Conservation (phyloP, 1,284 basidiomycete genomes). For the Sporisorium iseilematis-ciliati region DNA sequence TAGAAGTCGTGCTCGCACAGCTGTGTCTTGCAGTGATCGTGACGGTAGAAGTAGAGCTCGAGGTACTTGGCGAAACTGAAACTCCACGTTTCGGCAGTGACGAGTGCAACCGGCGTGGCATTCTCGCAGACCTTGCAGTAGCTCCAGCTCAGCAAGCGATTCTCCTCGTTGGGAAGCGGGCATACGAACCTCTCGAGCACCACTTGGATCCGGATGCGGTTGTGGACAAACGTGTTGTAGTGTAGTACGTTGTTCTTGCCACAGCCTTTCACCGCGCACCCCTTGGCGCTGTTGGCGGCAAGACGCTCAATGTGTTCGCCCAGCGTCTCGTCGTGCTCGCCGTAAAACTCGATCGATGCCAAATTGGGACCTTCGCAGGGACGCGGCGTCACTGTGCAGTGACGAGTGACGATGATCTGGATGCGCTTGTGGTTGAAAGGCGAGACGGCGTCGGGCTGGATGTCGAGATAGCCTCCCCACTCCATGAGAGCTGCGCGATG, state of each 20-base stretch:
- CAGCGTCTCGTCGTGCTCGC: slow-evolving; percentile 89
- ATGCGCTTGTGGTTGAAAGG: slow-evolving; percentile 95
- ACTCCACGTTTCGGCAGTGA: slow-evolving; percentile 91
- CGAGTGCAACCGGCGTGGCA: slow-evolving; percentile 81
- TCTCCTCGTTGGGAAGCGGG: slow-evolving; percentile 72
- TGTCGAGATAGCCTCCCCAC: slow-evolving; percentile 50
- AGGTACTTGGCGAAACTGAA: slow-evolving; percentile 94
- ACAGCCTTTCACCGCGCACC: slow-evolving; percentile 85
- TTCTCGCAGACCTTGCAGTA: slow-evolving; percentile 78
- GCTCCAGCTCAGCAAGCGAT: slow-evolving; percentile 91
- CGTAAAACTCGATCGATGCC: slow-evolving; percentile 87
- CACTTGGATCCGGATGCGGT: slow-evolving; percentile 84
- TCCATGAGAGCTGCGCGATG: slow-evolving; percentile 44
- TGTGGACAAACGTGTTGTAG: slow-evolving; percentile 89
- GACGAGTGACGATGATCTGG: slow-evolving; percentile 79
- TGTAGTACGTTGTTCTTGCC: slow-evolving; percentile 84
- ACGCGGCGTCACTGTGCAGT: slow-evolving; percentile 75
- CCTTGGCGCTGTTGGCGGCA: slow-evolving; percentile 77
- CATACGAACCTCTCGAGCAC: slow-evolving; percentile 71
- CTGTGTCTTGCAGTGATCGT: slow-evolving; percentile 80
- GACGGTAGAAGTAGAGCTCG: slow-evolving; percentile 91
- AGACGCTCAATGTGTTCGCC: slow-evolving; percentile 90
- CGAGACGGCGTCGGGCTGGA: slow-evolving; percentile 75
- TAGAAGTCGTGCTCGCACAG: slow-evolving; percentile 94
- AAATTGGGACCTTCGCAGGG: slow-evolving; percentile 73